These are phyloP conservation scores for Picea abies DNA, from an alignment of 83 land plant genomes.

Conservation along the genomic window DNA sequence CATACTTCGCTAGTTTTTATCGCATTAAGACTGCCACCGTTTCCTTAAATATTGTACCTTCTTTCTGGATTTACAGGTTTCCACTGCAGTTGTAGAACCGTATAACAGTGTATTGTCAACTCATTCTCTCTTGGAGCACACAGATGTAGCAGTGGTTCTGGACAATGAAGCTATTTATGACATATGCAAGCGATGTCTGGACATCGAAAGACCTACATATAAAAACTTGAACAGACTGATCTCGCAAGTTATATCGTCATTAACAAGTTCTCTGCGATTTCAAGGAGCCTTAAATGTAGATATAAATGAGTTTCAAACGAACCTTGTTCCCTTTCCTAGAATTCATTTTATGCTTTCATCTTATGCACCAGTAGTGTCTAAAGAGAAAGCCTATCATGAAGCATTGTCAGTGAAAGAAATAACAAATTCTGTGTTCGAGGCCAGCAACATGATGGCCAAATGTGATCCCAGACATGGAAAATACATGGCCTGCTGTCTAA, in stretches of 20 bases:
- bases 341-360: slow-evolving; percentile 56
- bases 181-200: slow-evolving; percentile 42
- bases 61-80: slow-evolving; percentile 5
- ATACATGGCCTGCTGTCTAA: slow-evolving; percentile 36
- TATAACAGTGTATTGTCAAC: slow-evolving; percentile 41
- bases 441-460: slow-evolving; percentile 44
- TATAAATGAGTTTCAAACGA: slow-evolving; percentile 36
- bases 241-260: slow-evolving; percentile 38
- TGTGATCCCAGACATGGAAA: slow-evolving; percentile 41
- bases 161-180: slow-evolving; percentile 51
- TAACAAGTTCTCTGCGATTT: slow-evolving; percentile 36
- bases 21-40: background rate
- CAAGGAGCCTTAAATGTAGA: slow-evolving; percentile 48
- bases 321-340: slow-evolving; percentile 46
- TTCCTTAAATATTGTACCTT: background rate
- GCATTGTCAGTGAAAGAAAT: slow-evolving; percentile 31
- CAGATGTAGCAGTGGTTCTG: slow-evolving; percentile 34
- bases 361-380: slow-evolving; percentile 35
- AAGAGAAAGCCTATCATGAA: slow-evolving; percentile 33
- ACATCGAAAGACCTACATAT: slow-evolving; percentile 37
- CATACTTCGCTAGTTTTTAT: background rate
- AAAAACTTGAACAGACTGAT: slow-evolving; percentile 29
- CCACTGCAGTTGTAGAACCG: slow-evolving; percentile 18
- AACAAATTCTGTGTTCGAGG: slow-evolving; percentile 42
- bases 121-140: slow-evolving; percentile 35